Evolutionary conservation across 208 protist species (phyloP).

Genomic region (Trypanosoma avium): DNA sequence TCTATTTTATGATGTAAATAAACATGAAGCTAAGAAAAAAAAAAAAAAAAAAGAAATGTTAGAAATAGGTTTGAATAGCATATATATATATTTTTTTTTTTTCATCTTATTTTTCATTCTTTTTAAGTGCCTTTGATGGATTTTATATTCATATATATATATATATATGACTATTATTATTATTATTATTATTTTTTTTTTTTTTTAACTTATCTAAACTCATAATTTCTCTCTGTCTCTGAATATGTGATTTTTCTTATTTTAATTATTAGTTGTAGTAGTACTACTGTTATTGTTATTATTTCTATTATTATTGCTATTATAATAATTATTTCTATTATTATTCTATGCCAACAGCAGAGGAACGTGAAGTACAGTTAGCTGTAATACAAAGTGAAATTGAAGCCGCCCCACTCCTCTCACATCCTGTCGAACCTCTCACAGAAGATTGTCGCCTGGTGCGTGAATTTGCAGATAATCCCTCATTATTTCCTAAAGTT

Average conservation of each 20-base stretch:
- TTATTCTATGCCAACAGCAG: conserved; percentile 10
- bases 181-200: no score
- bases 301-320: conserved; percentile 11
- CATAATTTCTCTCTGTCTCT: neutral
- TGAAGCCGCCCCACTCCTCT: conserved; percentile 37
- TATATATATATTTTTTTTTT: conserved; percentile 11
- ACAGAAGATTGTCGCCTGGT: conserved; percentile 30
- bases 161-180: no score
- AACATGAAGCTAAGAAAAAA: no score
- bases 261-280: conserved; percentile 1
- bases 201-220: no score
- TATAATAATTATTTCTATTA: neutral
- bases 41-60: no score
- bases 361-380: conserved; percentile 47
- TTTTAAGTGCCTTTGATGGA: no score
- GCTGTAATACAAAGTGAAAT: conserved; percentile 69
- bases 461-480: conserved; percentile 42
- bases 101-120: no score
- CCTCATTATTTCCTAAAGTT: conserved; percentile 38
- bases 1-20: neutral
- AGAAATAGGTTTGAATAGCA: no score
- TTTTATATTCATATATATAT: no score
- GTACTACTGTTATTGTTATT: conserved; percentile 8
- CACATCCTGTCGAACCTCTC: conserved; percentile 33
- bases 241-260: neutral